Conservation (phyloP, 2,329 filamentous ascomycete species). For the Ophiostoma angusticollis region DNA sequence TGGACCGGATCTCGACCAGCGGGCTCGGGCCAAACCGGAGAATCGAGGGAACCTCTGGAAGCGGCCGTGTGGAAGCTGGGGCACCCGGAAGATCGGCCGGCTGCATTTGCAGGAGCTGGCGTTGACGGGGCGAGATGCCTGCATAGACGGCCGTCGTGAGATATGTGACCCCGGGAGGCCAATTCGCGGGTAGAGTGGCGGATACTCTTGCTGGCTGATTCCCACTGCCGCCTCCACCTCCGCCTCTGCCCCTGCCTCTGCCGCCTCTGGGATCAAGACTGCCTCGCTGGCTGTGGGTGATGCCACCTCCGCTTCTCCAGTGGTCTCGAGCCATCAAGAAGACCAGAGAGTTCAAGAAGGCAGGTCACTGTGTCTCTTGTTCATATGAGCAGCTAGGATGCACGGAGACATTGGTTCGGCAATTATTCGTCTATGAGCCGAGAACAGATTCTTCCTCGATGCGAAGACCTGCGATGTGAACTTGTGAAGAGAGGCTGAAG, state of each 20-base stretch:
- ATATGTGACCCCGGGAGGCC: constrained; percentile 42
- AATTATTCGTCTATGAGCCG: too few species aligned
- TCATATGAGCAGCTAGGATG: too few species aligned
- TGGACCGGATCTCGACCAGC: constrained; percentile 41
- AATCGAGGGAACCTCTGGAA: constrained; percentile 11
- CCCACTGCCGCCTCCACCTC: background rate
- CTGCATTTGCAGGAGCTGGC: constrained; percentile 24
- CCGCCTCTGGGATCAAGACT: too few species aligned
- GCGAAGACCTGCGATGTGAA: too few species aligned
- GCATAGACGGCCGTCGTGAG: constrained; percentile 37
- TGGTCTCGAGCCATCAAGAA: too few species aligned
- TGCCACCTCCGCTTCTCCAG: too few species aligned
- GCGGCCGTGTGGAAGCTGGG: background rate
- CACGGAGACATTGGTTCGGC: too few species aligned
- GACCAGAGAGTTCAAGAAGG: too few species aligned
- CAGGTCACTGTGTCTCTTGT: too few species aligned
- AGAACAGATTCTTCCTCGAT: too few species aligned
- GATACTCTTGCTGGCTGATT: too few species aligned
- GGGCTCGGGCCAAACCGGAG: constrained; percentile 28
- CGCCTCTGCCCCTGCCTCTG: background rate
- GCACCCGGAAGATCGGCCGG: constrained; percentile 8
- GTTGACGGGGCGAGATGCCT: constrained; percentile 30
- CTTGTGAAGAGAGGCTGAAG: background rate
- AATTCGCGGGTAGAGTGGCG: constrained; percentile 36
- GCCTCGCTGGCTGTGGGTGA: too few species aligned